phyloP scores from a whole-genome alignment of 331 rosid genomes.

The Acacia pycnantha region DNA sequence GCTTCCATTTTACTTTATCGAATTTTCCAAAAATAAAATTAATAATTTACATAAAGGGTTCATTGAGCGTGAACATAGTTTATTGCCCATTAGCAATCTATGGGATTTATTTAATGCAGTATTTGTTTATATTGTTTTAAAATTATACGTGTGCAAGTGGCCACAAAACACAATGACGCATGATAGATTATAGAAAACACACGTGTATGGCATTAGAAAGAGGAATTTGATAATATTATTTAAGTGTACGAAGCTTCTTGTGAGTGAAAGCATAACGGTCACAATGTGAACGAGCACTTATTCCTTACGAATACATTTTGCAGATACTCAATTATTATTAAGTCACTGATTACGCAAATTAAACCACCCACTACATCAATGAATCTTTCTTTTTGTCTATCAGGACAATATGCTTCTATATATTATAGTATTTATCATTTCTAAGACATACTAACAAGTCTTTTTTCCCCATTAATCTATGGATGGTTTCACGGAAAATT shows the following conservation, averaged over 20 bases:
- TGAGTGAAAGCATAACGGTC: not conserved
- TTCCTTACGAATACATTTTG: not conserved
- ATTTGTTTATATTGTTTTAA: not conserved
- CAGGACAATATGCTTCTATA: not conserved
- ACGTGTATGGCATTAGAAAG: not conserved
- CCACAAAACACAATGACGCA: not conserved
- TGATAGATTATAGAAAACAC: not conserved
- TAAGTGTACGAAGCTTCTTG: not conserved
- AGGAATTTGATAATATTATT: not conserved
- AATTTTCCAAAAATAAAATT: not conserved
- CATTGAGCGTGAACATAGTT: not conserved
- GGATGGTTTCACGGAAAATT: not conserved
- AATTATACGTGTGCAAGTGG: not conserved
- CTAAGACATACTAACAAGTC: not conserved
- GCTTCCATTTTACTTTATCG: too few species aligned
- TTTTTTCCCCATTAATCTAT: not conserved
- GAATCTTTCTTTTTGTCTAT: not conserved
- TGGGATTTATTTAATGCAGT: not conserved
- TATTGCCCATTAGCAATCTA: not conserved
- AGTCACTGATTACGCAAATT: not conserved
- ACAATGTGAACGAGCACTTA: not conserved
- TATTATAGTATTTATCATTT: not conserved
- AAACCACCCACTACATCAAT: not conserved
- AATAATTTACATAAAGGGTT: not conserved
- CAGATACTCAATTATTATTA: not conserved